A percentile compares a stretch with the other conserved stretches of the same genome.
Conservation (phyloP, 169 alveolate species). For the Cryptosporidium baileyi region DNA sequence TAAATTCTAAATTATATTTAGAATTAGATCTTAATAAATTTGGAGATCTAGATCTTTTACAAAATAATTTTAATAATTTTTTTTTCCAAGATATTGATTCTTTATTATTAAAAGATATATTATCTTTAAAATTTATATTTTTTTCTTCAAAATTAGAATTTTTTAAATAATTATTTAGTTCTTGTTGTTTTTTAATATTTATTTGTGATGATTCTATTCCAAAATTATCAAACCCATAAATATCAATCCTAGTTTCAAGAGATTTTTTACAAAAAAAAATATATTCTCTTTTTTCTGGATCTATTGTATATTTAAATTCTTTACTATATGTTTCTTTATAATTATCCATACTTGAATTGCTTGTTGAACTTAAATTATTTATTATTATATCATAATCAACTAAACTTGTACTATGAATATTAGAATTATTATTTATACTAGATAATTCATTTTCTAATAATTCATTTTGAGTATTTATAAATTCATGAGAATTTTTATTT, state of each 20-base stretch:
- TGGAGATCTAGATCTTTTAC: too few relatives aligned
- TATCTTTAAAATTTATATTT: neutral
- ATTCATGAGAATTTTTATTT: neutral
- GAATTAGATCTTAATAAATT: neutral
- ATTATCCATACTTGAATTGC: neutral
- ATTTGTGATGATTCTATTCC: conserved; percentile 9
- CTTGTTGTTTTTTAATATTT: neutral
- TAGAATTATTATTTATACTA: neutral
- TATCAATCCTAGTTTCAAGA: conserved; percentile 20
- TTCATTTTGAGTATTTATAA: neutral
- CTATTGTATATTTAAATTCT: neutral
- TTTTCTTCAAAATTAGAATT: neutral
- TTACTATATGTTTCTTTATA: neutral
- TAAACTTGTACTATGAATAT: neutral
- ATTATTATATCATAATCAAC: neutral
- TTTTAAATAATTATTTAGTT: too few relatives aligned
- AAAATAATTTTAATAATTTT: too few relatives aligned
- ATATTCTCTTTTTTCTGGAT: neutral
- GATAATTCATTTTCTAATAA: neutral
- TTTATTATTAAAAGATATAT: too few relatives aligned
- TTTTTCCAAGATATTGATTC: too few relatives aligned
- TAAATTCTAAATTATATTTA: neutral
- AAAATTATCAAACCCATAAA: conserved; percentile 17
- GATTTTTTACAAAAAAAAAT: neutral
- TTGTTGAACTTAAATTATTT: neutral